Conservation (phyloP, 2,329 filamentous ascomycete species). For the Colletotrichum coccodes region DNA sequence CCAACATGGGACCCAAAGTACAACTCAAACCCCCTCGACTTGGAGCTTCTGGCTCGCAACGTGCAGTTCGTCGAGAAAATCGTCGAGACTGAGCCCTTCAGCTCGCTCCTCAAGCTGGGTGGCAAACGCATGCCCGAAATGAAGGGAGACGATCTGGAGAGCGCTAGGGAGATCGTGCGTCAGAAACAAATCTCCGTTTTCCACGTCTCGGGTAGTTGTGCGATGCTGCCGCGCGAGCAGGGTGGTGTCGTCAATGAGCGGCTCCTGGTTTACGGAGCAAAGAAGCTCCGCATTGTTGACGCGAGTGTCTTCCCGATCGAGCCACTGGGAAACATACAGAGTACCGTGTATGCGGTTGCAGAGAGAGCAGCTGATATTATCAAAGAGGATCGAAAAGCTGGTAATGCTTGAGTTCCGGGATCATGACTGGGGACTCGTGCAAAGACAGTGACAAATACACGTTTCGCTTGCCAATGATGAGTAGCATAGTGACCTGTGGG, state of each 20-base stretch:
- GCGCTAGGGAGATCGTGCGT: constrained; percentile 47
- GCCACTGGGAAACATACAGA: constrained; percentile 46
- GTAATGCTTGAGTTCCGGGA: not conserved
- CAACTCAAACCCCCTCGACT: constrained; percentile 65
- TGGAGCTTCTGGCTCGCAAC: constrained; percentile 59
- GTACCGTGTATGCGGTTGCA: constrained; percentile 41
- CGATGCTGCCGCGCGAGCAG: constrained; percentile 56
- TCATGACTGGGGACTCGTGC: not conserved
- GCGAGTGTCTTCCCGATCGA: constrained; percentile 56
- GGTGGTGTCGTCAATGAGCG: constrained; percentile 57
- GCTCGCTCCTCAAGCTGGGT: constrained; percentile 49
- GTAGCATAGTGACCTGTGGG: no score
- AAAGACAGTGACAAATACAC: not conserved
- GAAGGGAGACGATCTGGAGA: constrained; percentile 42
- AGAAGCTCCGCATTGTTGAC: constrained; percentile 56
- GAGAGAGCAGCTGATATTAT: constrained; percentile 54
- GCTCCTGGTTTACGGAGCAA: constrained; percentile 54
- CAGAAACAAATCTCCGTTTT: constrained; percentile 49
- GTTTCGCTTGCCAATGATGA: not conserved
- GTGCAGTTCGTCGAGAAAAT: constrained; percentile 53
- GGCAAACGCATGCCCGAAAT: constrained; percentile 49
- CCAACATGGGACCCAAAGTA: constrained; percentile 66
- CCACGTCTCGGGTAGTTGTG: constrained; percentile 59
- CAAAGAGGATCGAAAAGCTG: constrained; percentile 35
- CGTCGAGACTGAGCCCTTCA: constrained; percentile 51